Evolutionary conservation across 371 early-diverging fungal genomes (phyloP).

Genomic region (Lichtheimia ramosa): DNA sequence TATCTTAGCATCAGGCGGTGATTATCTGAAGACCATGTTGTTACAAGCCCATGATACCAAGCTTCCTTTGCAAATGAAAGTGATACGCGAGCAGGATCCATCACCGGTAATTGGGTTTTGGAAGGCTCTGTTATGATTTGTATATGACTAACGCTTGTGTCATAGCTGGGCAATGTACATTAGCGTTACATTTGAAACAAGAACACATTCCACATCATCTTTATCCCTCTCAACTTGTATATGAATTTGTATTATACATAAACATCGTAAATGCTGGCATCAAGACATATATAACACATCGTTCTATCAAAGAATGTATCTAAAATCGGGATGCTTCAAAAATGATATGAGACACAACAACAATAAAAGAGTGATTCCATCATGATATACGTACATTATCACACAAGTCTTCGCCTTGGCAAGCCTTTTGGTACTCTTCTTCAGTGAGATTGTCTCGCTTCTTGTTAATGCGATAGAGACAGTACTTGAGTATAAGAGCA

Average conservation of each 20-base stretch:
- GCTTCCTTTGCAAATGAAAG: slow-evolving; percentile 22
- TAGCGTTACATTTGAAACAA: too few species aligned
- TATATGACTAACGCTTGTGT: too few species aligned
- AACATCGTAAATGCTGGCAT: too few species aligned
- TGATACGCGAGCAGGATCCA: slow-evolving; percentile 28
- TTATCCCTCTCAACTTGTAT: too few species aligned
- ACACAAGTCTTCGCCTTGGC: slow-evolving; percentile 46
- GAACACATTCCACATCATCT: too few species aligned
- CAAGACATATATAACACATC: too few species aligned
- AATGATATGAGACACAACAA: neutral
- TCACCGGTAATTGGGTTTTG: slow-evolving; percentile 13
- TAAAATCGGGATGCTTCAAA: slow-evolving; percentile 52
- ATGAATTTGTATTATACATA: too few species aligned
- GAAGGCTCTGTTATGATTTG: too few species aligned
- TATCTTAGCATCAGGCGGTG: slow-evolving; percentile 15
- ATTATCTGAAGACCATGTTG: slow-evolving; percentile 27
- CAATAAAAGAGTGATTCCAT: too few species aligned
- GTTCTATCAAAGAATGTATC: slow-evolving; percentile 28
- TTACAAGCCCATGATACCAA: slow-evolving; percentile 26
- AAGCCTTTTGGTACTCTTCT: slow-evolving; percentile 48
- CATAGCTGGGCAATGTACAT: too few species aligned
- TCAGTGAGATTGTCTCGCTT: slow-evolving; percentile 53
- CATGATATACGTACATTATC: slow-evolving; percentile 30
- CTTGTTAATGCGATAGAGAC: slow-evolving; percentile 46
- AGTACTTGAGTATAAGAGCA: slow-evolving; percentile 41